phyloP scores from a whole-genome alignment of 1,284 basidiomycete species.

The Ganoderma lucidum region DNA sequence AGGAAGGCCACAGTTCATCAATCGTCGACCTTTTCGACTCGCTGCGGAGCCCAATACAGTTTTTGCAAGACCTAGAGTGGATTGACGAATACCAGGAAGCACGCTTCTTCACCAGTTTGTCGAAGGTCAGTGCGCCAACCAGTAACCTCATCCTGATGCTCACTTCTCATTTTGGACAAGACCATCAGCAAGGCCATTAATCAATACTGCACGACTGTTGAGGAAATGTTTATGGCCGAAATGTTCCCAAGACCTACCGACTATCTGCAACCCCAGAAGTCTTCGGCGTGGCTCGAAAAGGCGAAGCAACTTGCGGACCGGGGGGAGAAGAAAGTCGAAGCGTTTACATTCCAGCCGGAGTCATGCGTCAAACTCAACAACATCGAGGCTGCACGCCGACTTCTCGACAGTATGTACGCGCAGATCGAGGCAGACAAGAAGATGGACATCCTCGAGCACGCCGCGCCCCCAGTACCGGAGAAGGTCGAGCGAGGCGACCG shows the following conservation, averaged over 20 bases:
- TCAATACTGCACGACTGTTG: constrained; percentile 89
- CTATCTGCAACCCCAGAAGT: constrained; percentile 81
- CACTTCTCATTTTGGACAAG: constrained; percentile 48
- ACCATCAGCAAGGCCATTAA: constrained; percentile 92
- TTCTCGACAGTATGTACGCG: constrained; percentile 94
- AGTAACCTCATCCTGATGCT: not conserved
- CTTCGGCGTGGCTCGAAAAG: constrained; percentile 95
- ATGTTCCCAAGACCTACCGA: constrained; percentile 90
- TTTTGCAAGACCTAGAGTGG: constrained; percentile 92
- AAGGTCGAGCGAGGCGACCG: constrained; percentile 58
- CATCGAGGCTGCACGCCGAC: constrained; percentile 89
- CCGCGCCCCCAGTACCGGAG: constrained; percentile 74
- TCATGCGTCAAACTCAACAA: constrained; percentile 99
- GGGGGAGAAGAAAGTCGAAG: constrained; percentile 90
- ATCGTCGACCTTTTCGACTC: constrained; percentile 97
- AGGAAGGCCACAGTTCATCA: constrained; percentile 92
- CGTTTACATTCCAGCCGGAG: constrained; percentile 93
- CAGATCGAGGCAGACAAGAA: constrained; percentile 93
- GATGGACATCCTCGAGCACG: constrained; percentile 67
- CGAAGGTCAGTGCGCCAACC: constrained; percentile 66
- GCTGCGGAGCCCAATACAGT: constrained; percentile 88
- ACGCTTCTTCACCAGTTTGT: constrained; percentile 86
- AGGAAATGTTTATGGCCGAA: constrained; percentile 91
- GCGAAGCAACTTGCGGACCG: constrained; percentile 82
- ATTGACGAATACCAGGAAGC: constrained; percentile 91